Conservation (phyloP, 169 alveolate genomes). For the Plasmodium chabaudi region DNA sequence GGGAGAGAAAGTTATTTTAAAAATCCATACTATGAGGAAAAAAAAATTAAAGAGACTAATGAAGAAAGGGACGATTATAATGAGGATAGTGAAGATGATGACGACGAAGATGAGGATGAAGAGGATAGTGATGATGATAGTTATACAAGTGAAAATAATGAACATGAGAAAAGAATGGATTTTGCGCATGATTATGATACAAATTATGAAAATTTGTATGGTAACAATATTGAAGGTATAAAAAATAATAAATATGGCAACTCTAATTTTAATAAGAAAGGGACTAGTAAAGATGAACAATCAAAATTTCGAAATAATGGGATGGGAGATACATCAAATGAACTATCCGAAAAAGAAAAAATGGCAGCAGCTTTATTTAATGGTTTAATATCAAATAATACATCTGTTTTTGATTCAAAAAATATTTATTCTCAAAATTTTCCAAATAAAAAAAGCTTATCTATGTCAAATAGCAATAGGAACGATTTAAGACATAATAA, state of each 20-base stretch:
- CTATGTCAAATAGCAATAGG: constrained; percentile 24
- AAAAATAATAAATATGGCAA: constrained; percentile 13
- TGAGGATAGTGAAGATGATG: constrained; percentile 13
- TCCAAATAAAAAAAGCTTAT: constrained; percentile 32
- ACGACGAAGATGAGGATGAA: constrained; percentile 38
- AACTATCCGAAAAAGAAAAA: constrained; percentile 74
- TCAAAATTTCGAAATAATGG: not conserved
- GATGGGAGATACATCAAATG: not conserved
- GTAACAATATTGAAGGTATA: constrained; percentile 6
- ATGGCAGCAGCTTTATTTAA: constrained; percentile 79
- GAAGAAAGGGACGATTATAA: constrained; percentile 19
- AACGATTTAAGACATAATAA: constrained; percentile 29
- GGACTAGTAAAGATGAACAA: constrained; percentile 6
- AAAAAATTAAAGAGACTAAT: not conserved
- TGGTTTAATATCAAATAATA: constrained; percentile 57
- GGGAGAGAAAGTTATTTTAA: constrained; percentile 3
- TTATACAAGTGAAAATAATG: constrained; percentile 11
- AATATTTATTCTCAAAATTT: constrained; percentile 30
- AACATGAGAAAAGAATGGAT: constrained; percentile 59
- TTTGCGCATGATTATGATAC: constrained; percentile 10
- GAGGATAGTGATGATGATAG: constrained; percentile 9
- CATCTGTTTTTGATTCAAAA: constrained; percentile 31
- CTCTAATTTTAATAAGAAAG: constrained; percentile 9
- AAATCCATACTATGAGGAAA: not conserved
- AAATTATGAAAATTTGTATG: constrained; percentile 43